Evolutionary conservation across 768 basidiomycete genomes (phyloP).

Genomic region (Mycena capillaripes): DNA sequence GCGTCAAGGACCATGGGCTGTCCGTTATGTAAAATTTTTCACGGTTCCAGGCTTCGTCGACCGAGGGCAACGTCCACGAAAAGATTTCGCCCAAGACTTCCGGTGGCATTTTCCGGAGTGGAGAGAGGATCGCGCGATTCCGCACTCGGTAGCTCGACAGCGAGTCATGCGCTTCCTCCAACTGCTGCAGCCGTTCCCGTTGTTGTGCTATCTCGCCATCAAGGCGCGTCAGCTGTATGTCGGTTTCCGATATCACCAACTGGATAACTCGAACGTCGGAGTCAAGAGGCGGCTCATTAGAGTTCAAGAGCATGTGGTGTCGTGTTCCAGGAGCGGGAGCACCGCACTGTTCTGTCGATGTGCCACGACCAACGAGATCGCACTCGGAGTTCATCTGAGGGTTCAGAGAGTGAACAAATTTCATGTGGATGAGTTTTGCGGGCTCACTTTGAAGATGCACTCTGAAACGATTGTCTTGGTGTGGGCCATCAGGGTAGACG

Average conservation of each 20-base stretch:
- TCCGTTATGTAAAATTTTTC: background rate
- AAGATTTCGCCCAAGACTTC: conserved; percentile 16
- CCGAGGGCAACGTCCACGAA: background rate
- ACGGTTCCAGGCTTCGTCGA: background rate
- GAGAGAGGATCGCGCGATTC: background rate
- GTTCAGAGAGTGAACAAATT: too few species aligned
- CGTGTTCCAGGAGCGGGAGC: background rate
- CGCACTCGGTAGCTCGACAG: background rate
- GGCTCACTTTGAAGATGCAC: too few species aligned
- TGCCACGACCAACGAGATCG: background rate
- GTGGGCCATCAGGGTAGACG: too few species aligned
- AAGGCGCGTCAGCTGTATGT: background rate
- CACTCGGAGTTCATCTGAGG: too few species aligned
- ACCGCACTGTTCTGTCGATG: too few species aligned
- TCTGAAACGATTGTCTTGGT: too few species aligned
- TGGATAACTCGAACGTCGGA: background rate
- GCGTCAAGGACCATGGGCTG: conserved; percentile 3
- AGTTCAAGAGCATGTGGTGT: background rate
- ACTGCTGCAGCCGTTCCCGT: background rate
- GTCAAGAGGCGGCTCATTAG: background rate
- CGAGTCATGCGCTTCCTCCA: background rate
- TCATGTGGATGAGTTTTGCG: too few species aligned
- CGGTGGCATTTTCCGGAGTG: conserved; percentile 3
- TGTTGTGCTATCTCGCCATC: too few species aligned
- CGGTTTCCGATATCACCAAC: background rate